These are phyloP conservation scores for Pleomassaria siparia DNA, from an alignment of 2,329 filamentous ascomycete genomes.

Conservation along the genomic window DNA sequence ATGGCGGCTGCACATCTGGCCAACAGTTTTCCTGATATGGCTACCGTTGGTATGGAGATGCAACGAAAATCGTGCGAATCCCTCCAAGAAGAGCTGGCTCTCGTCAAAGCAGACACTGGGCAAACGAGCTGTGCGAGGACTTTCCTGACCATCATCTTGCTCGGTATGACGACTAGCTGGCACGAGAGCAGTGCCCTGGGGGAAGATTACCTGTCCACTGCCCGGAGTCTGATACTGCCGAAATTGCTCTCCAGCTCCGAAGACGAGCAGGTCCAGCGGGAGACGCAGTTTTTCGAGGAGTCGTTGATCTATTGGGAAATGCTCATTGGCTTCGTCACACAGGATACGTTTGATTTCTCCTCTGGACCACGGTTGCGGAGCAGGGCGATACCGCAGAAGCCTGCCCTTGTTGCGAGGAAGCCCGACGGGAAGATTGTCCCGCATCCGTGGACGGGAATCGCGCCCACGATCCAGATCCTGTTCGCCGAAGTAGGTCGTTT, in stretches of 20 bases:
- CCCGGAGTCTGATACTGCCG: constrained; percentile 46
- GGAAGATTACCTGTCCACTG: constrained; percentile 54
- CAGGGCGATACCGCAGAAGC: constrained; percentile 23
- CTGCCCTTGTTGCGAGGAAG: constrained; percentile 24
- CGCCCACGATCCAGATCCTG: constrained; percentile 47
- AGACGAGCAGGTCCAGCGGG: constrained; percentile 33
- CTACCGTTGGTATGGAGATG: constrained; percentile 52
- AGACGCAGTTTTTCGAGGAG: constrained; percentile 57
- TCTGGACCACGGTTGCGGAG: constrained; percentile 24
- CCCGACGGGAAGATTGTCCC: constrained; percentile 43
- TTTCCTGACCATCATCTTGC: constrained; percentile 59
- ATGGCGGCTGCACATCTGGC: constrained; percentile 65
- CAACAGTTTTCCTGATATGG: constrained; percentile 59
- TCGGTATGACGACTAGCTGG: constrained; percentile 63
- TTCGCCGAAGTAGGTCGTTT: constrained; percentile 51
- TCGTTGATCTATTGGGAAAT: constrained; percentile 62
- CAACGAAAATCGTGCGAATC: constrained; percentile 56
- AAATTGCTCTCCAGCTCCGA: constrained; percentile 44
- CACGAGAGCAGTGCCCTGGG: constrained; percentile 60
- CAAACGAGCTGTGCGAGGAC: constrained; percentile 51
- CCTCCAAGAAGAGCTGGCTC: constrained; percentile 51
- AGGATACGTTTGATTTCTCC: constrained; percentile 42
- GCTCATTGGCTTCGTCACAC: constrained; percentile 58
- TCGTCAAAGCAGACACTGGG: constrained; percentile 47
- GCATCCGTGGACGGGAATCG: constrained; percentile 55